Evolutionary conservation across 1,284 basidiomycete species (phyloP).

Genomic region (Cryptococcus depauperatus): DNA sequence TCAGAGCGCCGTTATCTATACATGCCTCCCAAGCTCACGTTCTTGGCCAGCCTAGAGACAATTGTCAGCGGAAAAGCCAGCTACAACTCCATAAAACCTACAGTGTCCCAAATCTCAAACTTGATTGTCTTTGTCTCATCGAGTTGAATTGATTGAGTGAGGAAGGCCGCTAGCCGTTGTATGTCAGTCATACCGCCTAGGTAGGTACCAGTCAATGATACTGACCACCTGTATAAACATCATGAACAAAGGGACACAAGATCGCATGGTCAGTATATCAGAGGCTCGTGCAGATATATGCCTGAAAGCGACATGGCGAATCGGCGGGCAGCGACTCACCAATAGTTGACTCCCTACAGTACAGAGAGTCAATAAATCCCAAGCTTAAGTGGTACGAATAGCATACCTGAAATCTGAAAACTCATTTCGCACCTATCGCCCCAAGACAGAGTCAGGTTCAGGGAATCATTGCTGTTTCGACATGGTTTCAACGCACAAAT

Average conservation of each 20-base stretch:
- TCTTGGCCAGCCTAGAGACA: conserved; percentile 46
- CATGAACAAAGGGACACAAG: conserved; percentile 17
- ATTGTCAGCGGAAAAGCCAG: not conserved
- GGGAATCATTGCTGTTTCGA: not conserved
- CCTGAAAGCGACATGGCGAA: not conserved
- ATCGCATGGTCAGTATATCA: conserved; percentile 2
- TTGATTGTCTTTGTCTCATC: conserved; percentile 87
- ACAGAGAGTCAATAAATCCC: not conserved
- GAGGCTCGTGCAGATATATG: not conserved
- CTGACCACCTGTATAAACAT: conserved; percentile 19
- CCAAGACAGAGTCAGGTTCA: not conserved
- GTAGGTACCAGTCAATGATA: no score
- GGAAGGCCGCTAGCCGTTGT: conserved; percentile 65
- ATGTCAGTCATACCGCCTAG: no score
- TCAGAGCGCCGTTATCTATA: no score
- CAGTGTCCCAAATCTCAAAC: conserved; percentile 87
- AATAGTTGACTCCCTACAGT: conserved; percentile 42
- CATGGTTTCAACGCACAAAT: conserved; percentile 58
- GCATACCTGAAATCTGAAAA: conserved; percentile 91
- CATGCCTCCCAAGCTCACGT: conserved; percentile 23
- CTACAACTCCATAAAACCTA: conserved; percentile 6
- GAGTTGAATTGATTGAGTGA: conserved; percentile 88
- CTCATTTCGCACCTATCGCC: conserved; percentile 60
- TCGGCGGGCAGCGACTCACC: conserved; percentile 20
- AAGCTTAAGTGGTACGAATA: not conserved